Percentiles rank a stretch among this genome's conserved stretches.
Conservation (phyloP, 2,329 filamentous ascomycete species). For the Pestalotiopsis sp. region DNA sequence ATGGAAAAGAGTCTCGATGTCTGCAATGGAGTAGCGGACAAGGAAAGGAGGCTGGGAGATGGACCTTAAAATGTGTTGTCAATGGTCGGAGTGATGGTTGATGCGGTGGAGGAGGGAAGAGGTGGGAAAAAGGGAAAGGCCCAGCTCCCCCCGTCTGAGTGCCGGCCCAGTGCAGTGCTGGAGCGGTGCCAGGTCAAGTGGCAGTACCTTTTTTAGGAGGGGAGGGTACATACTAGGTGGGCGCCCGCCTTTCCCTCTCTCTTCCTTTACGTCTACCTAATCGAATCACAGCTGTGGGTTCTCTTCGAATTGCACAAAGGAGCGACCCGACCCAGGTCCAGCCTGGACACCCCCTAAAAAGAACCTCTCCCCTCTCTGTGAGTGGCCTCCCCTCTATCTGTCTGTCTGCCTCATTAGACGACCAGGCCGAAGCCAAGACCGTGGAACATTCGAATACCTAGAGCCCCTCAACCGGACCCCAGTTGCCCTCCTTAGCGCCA, state of each 20-base stretch:
- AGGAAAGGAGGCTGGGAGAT: slow-evolving; percentile 35
- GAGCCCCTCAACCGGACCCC: background rate
- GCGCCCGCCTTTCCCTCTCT: background rate
- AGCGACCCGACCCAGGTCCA: background rate
- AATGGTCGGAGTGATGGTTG: slow-evolving; percentile 19
- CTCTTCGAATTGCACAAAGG: slow-evolving; percentile 2
- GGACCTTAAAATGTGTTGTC: slow-evolving; percentile 31
- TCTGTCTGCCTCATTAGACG: background rate
- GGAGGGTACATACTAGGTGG: background rate
- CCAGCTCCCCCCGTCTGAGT: background rate
- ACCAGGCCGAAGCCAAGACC: background rate
- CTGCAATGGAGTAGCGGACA: slow-evolving; percentile 36
- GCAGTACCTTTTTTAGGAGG: background rate
- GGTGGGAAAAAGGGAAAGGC: slow-evolving; percentile 12
- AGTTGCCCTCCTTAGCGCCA: background rate
- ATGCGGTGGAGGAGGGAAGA: slow-evolving; percentile 13
- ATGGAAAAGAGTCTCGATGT: slow-evolving; percentile 26
- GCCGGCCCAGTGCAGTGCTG: background rate
- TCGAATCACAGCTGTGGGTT: slow-evolving; percentile 11
- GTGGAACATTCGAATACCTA: slow-evolving; percentile 9
- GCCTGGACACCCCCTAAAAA: background rate
- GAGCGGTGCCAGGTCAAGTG: background rate
- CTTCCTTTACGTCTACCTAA: background rate
- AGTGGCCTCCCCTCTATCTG: background rate
- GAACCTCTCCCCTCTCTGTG: background rate